Percentiles rank a stretch among this genome's conserved stretches.
These are phyloP conservation scores for Fusarium verrucosum DNA, from an alignment of 2,329 filamentous ascomycete species.

Conservation along the genomic window DNA sequence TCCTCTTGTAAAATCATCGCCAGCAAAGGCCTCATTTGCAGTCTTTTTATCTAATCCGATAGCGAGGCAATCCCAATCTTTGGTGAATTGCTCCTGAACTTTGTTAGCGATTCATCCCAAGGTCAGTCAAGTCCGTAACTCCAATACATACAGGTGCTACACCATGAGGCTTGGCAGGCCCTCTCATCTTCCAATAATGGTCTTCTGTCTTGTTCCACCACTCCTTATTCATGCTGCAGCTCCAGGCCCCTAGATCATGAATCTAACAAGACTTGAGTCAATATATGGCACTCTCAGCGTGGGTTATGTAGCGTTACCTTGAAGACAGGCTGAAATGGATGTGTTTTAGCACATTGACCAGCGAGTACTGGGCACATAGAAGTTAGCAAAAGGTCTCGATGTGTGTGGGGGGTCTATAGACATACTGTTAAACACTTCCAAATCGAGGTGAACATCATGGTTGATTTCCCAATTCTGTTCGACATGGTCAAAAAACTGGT, in stretches of 20 bases:
- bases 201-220: constrained; percentile 23
- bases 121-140: neutral
- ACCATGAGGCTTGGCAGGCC: constrained; percentile 33
- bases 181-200: constrained; percentile 32
- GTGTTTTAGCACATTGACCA: constrained; percentile 8
- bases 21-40: neutral
- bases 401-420: neutral
- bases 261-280: constrained; percentile 33
- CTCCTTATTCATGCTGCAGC: constrained; percentile 24
- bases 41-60: constrained; percentile 18
- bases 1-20: constrained; percentile 8
- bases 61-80: constrained; percentile 3
- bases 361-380: constrained; percentile 33
- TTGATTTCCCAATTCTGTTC: constrained; percentile 9
- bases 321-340: constrained; percentile 38
- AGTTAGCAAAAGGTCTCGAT: neutral
- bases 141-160: constrained; percentile 37
- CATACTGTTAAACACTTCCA: constrained; percentile 47
- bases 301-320: constrained; percentile 32
- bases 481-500: constrained; percentile 5
- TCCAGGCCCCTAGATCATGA: constrained; percentile 44
- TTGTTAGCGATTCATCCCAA: constrained; percentile 7
- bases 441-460: constrained; percentile 46
- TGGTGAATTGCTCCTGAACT: constrained; percentile 39
- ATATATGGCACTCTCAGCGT: neutral